A percentile compares a stretch with the other conserved stretches of the same genome.
Conservation (phyloP, 192 early-diverging fungal species). For the Linnemannia elongata region DNA sequence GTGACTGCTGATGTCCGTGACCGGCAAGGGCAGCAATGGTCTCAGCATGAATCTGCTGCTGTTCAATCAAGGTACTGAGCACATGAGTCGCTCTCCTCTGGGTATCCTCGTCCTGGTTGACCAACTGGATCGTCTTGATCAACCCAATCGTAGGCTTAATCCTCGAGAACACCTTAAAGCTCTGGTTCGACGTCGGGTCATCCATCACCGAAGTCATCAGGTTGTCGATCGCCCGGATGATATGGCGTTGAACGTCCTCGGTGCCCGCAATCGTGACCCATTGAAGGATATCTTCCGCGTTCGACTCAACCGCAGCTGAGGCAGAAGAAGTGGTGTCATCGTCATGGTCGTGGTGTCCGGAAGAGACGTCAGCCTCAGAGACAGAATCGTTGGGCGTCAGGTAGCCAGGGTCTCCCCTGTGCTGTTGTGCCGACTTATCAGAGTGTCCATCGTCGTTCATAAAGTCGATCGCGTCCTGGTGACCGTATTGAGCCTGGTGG, state of each 20-base stretch:
- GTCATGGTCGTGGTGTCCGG: neutral
- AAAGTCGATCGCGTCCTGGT: slow-evolving; percentile 44
- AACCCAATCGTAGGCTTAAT: slow-evolving; percentile 49
- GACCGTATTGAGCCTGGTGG: neutral
- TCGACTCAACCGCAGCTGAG: neutral
- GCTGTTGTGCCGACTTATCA: neutral
- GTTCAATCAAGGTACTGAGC: slow-evolving; percentile 39
- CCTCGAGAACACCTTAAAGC: slow-evolving; percentile 47
- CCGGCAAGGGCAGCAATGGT: slow-evolving; percentile 9
- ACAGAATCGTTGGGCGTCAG: slow-evolving; percentile 26
- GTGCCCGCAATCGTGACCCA: slow-evolving; percentile 54
- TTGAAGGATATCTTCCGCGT: slow-evolving; percentile 11
- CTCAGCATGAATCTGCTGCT: slow-evolving; percentile 41
- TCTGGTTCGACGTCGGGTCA: slow-evolving; percentile 29
- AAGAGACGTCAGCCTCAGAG: slow-evolving; percentile 11
- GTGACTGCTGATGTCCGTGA: neutral
- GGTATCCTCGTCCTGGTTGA: slow-evolving; percentile 56
- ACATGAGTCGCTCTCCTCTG: slow-evolving; percentile 56
- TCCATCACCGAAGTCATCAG: slow-evolving; percentile 54
- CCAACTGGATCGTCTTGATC: slow-evolving; percentile 57
- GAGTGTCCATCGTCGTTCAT: slow-evolving; percentile 39
- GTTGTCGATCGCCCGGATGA: slow-evolving; percentile 70
- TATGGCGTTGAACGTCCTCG: slow-evolving; percentile 67
- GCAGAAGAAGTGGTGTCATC: neutral
- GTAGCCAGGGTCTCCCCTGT: slow-evolving; percentile 12